A percentile compares a stretch with the other conserved stretches of the same genome.
phyloP scores from a whole-genome alignment of 1,284 basidiomycete genomes.

The Melanopsichium pennsylvanicum region DNA sequence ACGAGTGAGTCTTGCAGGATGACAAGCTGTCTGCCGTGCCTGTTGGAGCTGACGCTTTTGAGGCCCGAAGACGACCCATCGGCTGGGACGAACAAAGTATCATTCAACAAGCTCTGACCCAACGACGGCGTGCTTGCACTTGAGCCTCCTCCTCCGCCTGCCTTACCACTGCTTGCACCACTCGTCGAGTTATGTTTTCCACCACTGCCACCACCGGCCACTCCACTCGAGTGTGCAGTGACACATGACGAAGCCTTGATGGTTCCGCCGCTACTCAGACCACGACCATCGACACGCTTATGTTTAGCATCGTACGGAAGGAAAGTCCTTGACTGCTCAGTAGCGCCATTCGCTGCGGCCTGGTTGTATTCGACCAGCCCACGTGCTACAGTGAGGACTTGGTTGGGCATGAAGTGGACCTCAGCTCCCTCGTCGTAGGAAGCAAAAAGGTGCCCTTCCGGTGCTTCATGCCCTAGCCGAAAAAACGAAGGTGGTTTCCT shows the following conservation, averaged over 20 bases:
- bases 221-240: neutral
- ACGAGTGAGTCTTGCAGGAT: slow-evolving; percentile 51
- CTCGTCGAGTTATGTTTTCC: neutral
- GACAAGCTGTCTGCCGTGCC: slow-evolving; percentile 50
- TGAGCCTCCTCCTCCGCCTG: neutral
- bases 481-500: slow-evolving; percentile 45
- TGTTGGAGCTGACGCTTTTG: slow-evolving; percentile 26
- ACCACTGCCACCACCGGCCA: neutral
- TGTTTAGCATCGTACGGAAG: slow-evolving; percentile 1
- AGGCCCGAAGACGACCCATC: slow-evolving; percentile 14
- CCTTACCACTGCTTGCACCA: neutral
- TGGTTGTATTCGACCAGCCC: slow-evolving; percentile 42
- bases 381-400: slow-evolving; percentile 45
- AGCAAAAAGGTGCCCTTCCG: slow-evolving; percentile 31
- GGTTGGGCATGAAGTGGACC: slow-evolving; percentile 45
- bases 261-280: slow-evolving; percentile 11
- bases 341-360: slow-evolving; percentile 10
- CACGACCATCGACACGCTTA: neutral
- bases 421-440: slow-evolving; percentile 1
- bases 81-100: slow-evolving; percentile 23
- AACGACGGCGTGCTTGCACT: slow-evolving; percentile 37
- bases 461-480: slow-evolving; percentile 56
- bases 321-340: slow-evolving; percentile 18
- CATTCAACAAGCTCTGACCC: slow-evolving; percentile 31
- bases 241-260: slow-evolving; percentile 20